Evolutionary conservation across 2,329 filamentous ascomycete genomes (phyloP), one percentile per base, ranked within the genome.

Genomic region (Cercospora beticola): DNA sequence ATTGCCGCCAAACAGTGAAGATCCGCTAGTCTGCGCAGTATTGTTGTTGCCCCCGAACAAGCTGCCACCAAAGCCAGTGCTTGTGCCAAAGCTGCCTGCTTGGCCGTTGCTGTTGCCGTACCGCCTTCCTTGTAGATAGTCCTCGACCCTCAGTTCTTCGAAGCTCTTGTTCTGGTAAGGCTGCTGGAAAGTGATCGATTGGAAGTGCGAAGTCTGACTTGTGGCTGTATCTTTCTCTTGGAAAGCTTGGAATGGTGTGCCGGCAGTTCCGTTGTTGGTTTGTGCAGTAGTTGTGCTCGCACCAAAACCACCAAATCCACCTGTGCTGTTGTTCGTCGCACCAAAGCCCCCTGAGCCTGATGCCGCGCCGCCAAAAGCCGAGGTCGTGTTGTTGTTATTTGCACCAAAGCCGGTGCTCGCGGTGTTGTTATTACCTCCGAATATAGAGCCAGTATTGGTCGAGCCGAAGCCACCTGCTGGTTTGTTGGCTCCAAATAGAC

Each of bases 91-190:
- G 7, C 91, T 92, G 68, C 93, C 93, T 58, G 88, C 83, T 72
- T 93, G 91, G 31, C 92, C 93, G 70, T 90, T 92, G 52, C 87
- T 86, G 80, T 94, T 97, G 36, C 94, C 95, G 78, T 88, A 92
- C 64, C 90, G 90, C 68, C 94, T 89, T 62, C 94, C 94, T 79
- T 94, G 91, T 68, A 90, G 87, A 79, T 99, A 99, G 80, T 99
- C 95, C 57, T 89, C 92, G 70, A 97, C 66, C 71, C 83, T 80
- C 73, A 85, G 69, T 72, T 85, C 83, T 71, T 91, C 95, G n/a
- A 92, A 88, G 9, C 94, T 97, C 84, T 91, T 98, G 78, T 95
- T 96, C 79, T 89, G 90, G 82, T 94, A 96, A 1, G 90, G 87
- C 26, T 90, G 88, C 81, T 91, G 90, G 79, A 94, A 93, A 23